A percentile compares a stretch with the other conserved stretches of the same genome.
Evolutionary conservation across 1,284 basidiomycete genomes (phyloP).

Genomic region (Melampsora abietis-canadensis): DNA sequence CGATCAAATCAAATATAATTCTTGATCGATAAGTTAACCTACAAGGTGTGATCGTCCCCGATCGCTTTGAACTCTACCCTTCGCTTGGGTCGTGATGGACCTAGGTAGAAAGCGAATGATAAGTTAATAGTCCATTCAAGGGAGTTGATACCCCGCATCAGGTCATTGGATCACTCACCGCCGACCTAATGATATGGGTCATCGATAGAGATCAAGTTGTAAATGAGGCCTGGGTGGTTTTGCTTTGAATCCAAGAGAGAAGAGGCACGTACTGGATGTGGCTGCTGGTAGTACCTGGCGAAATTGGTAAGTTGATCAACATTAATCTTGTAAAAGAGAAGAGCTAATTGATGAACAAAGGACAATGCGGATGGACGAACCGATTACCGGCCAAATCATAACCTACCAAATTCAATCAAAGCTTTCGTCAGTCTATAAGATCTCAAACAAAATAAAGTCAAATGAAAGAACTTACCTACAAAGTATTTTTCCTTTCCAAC

Average conservation of each 20-base stretch:
- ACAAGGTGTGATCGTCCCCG: constrained; percentile 28
- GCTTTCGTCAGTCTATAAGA: not conserved
- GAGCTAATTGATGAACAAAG: not conserved
- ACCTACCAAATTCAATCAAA: constrained; percentile 10
- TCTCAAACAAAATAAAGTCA: not conserved
- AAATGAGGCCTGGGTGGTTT: not conserved
- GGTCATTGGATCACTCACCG: not conserved
- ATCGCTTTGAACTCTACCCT: constrained; percentile 24
- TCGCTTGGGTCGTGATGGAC: constrained; percentile 22
- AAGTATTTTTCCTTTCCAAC: constrained; percentile 32
- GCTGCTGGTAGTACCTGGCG: not conserved
- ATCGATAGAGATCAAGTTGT: not conserved
- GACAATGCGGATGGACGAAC: not conserved
- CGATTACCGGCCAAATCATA: constrained; percentile 35
- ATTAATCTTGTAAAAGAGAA: not conserved
- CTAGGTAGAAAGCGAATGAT: not conserved
- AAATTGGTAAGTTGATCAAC: not conserved
- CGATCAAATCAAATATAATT: not conserved
- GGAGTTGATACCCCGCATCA: no score
- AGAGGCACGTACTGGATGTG: not conserved
- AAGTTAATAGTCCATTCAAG: not conserved
- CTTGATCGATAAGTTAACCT: not conserved
- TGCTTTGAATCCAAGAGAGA: not conserved
- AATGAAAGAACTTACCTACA: constrained; percentile 14
- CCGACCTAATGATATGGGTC: not conserved